Base-by-base conservation (phyloP, 352 stramenopile species). In the Plasmopara halstedii region DNA sequence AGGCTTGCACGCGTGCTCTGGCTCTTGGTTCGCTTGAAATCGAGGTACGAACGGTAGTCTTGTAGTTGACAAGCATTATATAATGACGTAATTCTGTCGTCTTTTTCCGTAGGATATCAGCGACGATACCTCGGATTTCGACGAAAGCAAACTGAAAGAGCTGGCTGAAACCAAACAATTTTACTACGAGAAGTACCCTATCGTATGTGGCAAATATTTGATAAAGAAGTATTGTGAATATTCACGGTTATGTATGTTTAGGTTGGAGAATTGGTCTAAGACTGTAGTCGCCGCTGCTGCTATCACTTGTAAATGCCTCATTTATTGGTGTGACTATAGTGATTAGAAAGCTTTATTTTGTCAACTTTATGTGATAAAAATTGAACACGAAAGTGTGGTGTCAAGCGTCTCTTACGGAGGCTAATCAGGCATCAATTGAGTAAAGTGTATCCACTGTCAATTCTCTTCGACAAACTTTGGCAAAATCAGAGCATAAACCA, bases 121-220 rank as follows among this genome's bases (percentile, higher is more conserved):
- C 41, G 79, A 91, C 58, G 73, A 88, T 40, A 42, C 72, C 15
- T 72, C 66, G 43, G 76, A 85, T 56, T 85, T 91, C 18, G 58
- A 67, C 15, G 70, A 83, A 7, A 75, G 77, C 27, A 67, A 86
- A 41, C 46, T 48, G 21, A 59, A 76, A 50, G 75, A 86, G 31
- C 56, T 88, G 31, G 59, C 71, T 13, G 70, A 84, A 45, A 91
- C 72, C n/a, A 67, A 75, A 29, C 55, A 61, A 36, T 91, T 88
- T 42, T 91, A 91, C 63, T 74, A 81, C 56, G 73, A 84, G 46
- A 91, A 91, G 53, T 91, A 91, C 52, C 79, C 79, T n/a, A 69
- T 82, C 26, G 79, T 90, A 78, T 37, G 71, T 71, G n/a, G 9
- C 26, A 10, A 26, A 17, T 17, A 6, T 27, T 42, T 21, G n/a